Conservation (phyloP, 2,329 filamentous ascomycete genomes). For the Teratosphaeria pseudoeucalypti region DNA sequence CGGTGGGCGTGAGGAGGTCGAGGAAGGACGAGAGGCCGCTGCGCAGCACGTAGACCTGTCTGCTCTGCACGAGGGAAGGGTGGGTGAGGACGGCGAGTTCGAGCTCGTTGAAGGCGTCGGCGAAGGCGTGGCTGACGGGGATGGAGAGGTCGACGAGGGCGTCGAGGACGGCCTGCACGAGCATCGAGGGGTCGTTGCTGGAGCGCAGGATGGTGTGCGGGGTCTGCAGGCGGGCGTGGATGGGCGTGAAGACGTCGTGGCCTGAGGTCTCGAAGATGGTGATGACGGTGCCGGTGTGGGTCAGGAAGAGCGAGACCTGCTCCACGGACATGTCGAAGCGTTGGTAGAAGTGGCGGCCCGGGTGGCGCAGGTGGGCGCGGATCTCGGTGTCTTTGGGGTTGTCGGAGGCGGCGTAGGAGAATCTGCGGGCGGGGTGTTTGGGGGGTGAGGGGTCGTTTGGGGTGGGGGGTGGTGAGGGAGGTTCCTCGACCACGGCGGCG, state of each 20-base stretch:
- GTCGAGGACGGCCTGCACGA: constrained; percentile 81
- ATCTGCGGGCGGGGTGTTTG: constrained; percentile 2
- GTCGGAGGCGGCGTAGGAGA: background rate
- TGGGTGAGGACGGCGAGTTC: constrained; percentile 78
- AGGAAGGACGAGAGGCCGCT: constrained; percentile 73
- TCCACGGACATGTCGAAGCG: constrained; percentile 55
- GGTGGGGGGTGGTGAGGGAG: background rate
- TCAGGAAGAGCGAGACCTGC: constrained; percentile 83
- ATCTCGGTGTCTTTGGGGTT: background rate
- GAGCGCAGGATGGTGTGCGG: constrained; percentile 73
- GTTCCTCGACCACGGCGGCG: constrained; percentile 37
- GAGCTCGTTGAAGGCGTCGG: constrained; percentile 74
- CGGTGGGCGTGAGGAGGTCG: constrained; percentile 71
- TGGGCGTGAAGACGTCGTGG: constrained; percentile 70
- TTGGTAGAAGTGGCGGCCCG: constrained; percentile 1
- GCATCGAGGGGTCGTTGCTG: constrained; percentile 78
- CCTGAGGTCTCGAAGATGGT: constrained; percentile 89
- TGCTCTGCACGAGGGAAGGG: constrained; percentile 68
- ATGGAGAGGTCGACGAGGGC: constrained; percentile 84
- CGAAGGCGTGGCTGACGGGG: constrained; percentile 72
- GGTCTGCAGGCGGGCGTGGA: constrained; percentile 62
- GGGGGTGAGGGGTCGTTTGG: constrained; percentile 8
- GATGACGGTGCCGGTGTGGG: constrained; percentile 76
- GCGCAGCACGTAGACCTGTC: constrained; percentile 56
- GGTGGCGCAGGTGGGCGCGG: background rate